Percentiles rank a stretch among this genome's conserved stretches.
phyloP scores from a whole-genome alignment of 768 basidiomycete species.

The Suillus paluster region DNA sequence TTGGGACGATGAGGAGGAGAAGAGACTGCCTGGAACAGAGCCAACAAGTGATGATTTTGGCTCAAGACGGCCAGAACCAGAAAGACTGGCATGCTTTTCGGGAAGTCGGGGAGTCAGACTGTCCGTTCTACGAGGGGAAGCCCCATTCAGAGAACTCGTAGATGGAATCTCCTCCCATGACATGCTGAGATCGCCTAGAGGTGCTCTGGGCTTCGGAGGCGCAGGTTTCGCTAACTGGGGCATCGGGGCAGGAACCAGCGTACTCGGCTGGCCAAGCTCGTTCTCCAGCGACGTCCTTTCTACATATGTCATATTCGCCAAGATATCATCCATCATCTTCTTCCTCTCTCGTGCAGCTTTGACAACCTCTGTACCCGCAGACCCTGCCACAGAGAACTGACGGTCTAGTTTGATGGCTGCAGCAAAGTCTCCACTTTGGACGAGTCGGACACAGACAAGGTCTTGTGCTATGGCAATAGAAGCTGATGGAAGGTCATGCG shows the following conservation, averaged over 20 bases:
- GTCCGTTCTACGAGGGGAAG: background rate
- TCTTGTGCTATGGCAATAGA: conserved; percentile 70
- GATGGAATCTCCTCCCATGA: conserved; percentile 65
- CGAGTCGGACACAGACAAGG: conserved; percentile 76
- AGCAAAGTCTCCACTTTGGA: conserved; percentile 69
- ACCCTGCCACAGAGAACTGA: conserved; percentile 52
- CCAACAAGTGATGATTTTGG: background rate
- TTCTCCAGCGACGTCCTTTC: conserved; percentile 68
- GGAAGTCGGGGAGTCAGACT: conserved; percentile 19
- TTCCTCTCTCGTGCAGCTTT: conserved; percentile 55
- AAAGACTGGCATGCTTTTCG: conserved; percentile 24
- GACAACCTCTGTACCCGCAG: conserved; percentile 36
- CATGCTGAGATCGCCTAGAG: conserved; percentile 43
- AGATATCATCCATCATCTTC: conserved; percentile 72
- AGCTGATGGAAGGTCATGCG: conserved; percentile 47
- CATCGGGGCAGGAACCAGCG: conserved; percentile 21
- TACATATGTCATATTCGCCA: conserved; percentile 60
- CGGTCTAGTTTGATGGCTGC: conserved; percentile 81
- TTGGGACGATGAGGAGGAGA: conserved; percentile 3
- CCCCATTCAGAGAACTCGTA: conserved; percentile 13
- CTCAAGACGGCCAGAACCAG: conserved; percentile 10
- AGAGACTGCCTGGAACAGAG: conserved; percentile 11
- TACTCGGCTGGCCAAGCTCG: conserved; percentile 50
- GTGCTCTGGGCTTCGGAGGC: conserved; percentile 26
- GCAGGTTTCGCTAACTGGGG: conserved; percentile 12